Evolutionary conservation across 306 rosid genomes (phyloP).

Genomic region (Elaeagnus macrophylla): DNA sequence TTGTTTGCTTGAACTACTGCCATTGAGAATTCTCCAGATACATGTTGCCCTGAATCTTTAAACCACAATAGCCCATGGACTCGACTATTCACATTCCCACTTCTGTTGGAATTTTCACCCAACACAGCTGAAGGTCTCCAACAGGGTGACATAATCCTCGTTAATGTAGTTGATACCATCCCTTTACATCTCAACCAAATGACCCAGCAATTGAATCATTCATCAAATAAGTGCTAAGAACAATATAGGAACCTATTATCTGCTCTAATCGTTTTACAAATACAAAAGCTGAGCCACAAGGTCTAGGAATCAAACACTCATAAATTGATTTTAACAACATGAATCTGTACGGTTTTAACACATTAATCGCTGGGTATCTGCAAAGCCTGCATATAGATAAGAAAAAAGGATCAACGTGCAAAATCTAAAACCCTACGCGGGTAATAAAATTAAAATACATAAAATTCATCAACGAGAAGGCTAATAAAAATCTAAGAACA

Average conservation of each 20-base stretch:
- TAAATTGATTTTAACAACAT: constrained; percentile 47
- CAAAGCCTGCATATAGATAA: constrained; percentile 44
- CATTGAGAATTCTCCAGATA: constrained; percentile 84
- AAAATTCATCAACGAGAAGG: neutral
- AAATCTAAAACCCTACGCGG: constrained; percentile 3
- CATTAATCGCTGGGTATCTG: constrained; percentile 35
- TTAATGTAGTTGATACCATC: constrained; percentile 65
- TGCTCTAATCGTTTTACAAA: constrained; percentile 35
- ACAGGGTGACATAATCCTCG: constrained; percentile 68
- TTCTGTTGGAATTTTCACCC: constrained; percentile 48
- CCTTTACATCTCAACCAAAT: constrained; percentile 68
- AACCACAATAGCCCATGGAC: constrained; percentile 70
- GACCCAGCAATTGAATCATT: constrained; percentile 44
- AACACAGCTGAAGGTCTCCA: constrained; percentile 44
- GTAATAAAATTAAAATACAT: neutral
- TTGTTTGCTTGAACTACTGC: constrained; percentile 93
- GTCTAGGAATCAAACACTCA: constrained; percentile 54
- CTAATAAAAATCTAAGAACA: too few species aligned
- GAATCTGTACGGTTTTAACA: constrained; percentile 32
- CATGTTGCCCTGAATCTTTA: constrained; percentile 69
- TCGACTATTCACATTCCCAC: constrained; percentile 54
- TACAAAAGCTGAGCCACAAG: constrained; percentile 33
- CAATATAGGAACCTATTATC: constrained; percentile 27
- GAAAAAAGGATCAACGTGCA: constrained; percentile 16
- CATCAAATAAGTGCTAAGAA: constrained; percentile 25